Base-by-base conservation (phyloP, 139 green algal species). In the Volvox reticuliferus region DNA sequence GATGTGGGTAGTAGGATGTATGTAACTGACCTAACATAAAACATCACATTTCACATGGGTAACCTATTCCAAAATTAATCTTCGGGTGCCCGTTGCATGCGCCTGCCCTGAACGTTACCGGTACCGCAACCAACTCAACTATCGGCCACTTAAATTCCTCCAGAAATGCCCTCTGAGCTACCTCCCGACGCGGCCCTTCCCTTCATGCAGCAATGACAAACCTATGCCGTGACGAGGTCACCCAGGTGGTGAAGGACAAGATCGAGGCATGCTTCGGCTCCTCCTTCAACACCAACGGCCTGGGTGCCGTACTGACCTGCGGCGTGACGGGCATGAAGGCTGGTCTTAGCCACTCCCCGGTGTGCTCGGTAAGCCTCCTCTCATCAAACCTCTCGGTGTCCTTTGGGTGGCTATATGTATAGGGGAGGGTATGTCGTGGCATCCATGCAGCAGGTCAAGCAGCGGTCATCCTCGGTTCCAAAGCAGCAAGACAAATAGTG, bases 171-270 rank as follows among this genome's bases (percentile, higher is more conserved):
- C 65, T 2, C 65, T 9, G 65, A 24, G 12, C 24, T 73, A 24
- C 16, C 82, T 12, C 21, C 32, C 82, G 3, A 12, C 3, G 65
- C 82, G 13, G 16, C 20, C 17, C 16, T 44, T 68, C 35, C 65
- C 24, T 37, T 33, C 28, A 6, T 22, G 75, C 91, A 97, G 96
- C 96, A 79, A 94, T 97, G 85, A 95, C 95, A 87, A 98, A 98
- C 94, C 93, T 98, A 79, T 99, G 97, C 96, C 96, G 97, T 91
- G 97, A 99, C 76, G 97, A 99, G 96, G 94, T 97, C 22, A 98
- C 96, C 32, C 67, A 88, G 33, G 89, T 93, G 50, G 91, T 98
- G 22, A 96, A 96, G 92, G 91, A 95, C 81, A 96, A 96, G 89
- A 97, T 99, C 81, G 96, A 98, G 91, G 36, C 88, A 35, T 87